Base-by-base conservation (phyloP, 2,329 filamentous ascomycete genomes). In the Rhynchosporium agropyri region DNA sequence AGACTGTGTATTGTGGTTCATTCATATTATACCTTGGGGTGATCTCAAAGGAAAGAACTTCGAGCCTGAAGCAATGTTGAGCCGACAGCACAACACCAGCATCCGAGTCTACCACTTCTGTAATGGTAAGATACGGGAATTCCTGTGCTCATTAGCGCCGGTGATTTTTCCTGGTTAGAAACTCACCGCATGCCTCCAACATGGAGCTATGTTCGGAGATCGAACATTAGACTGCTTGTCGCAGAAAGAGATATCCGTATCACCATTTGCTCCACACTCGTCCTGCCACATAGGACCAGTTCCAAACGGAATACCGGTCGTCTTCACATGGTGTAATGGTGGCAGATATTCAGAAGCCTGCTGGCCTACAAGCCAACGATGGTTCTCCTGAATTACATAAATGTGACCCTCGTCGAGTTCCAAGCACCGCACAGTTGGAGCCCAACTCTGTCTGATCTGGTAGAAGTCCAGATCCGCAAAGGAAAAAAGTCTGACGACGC, bases 381-480 rank as follows among this genome's bases (percentile, higher is more conserved):
- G 82, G 53, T 81, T 76, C 63, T 87, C 86, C 65, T 86, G 82
- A 38, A 82, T 77, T 28, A 88, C 71, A 69, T 86, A 85, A 13
- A 88, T 73, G 66, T 81, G 69, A 13, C 73, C 65, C 12, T 75
- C 71, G 58, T 79, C 77, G 40, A 89, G 75, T 5, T 77, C 77
- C 3, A 89, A 70, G 43, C 76, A 75, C 31, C 82, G 77, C 5
- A 89, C 74, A 5, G 74, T 74, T 1, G 85, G 84, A 2, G 76
- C 77, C 12, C 79, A 76, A 13, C 80, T 74, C 72, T 88, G 85
- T 54, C 81, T 77, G 10, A 88, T 74, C 13, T 77, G 79, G 66
- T 83, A 80, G 69, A 80, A 80, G 3, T 78, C 80, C 1, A 89
- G 77, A 48, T 83, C 80, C 15, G 74, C 72, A 72, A 81, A 83